Conservation (phyloP, 371 early-diverging fungal species). For the Amoeboaphelidium protococcarum region DNA sequence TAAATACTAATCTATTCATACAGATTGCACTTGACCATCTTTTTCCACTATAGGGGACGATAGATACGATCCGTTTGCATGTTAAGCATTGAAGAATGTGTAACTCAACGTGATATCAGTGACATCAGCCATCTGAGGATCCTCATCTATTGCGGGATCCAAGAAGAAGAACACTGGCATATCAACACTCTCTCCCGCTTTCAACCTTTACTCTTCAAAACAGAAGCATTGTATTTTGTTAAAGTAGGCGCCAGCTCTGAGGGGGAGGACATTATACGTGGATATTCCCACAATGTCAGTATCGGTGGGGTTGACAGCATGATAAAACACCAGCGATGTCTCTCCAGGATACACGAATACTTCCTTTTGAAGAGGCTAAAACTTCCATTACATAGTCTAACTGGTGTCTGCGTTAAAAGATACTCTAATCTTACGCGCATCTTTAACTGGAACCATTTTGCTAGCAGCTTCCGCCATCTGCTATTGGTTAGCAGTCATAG, state of each 20-base stretch:
- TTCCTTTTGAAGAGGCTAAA: not conserved
- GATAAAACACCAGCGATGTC: conserved; percentile 85
- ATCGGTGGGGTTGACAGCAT: conserved; percentile 67
- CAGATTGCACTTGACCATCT: too few species aligned
- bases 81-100: not conserved
- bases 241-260: conserved; percentile 58
- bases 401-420: conserved; percentile 1
- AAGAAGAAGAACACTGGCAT: conserved; percentile 98
- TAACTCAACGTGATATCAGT: conserved; percentile 30
- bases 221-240: conserved; percentile 98
- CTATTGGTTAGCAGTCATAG: not conserved
- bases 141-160: conserved; percentile 84
- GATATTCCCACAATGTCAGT: conserved; percentile 85
- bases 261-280: conserved; percentile 85
- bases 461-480: not conserved
- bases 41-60: too few species aligned
- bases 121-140: conserved; percentile 82
- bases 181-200: conserved; percentile 75
- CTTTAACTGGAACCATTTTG: not conserved
- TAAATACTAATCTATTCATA: too few species aligned
- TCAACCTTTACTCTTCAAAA: conserved; percentile 87
- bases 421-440: not conserved
- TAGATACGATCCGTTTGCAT: not conserved
- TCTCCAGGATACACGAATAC: conserved; percentile 17
- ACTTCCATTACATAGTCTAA: conserved; percentile 1